Evolutionary conservation across 768 basidiomycete genomes (phyloP), one percentile per base, ranked within the genome.

Genomic region (Suillus placidus): DNA sequence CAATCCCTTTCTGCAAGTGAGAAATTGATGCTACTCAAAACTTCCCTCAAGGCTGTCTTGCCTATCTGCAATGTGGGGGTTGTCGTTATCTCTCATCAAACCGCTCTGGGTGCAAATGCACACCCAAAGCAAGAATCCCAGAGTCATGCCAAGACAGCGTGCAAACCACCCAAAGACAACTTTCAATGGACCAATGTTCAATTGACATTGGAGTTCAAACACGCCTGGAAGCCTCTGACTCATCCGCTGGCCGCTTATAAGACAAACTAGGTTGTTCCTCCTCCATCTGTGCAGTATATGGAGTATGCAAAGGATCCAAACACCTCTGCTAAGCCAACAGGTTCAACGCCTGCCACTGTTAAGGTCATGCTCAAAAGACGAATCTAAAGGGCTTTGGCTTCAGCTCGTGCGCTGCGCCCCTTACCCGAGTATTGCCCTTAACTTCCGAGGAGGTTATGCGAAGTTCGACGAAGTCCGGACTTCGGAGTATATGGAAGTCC

Each of bases 191-290:
- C 18, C 10, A 30, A 47, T 23, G 30, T 61, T 34, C 61, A 16
- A n/a, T 61, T 30, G 16, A 45, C 43, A 4, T 23, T 61, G 23
- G 61, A 61, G 47, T 35, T 62, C 10, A 51, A 62, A 34, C n/a
- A 12, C 32, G 0, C 34, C 2, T n/a, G 49, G 45, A 49, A 34
- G 20, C 18, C 0, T n/a, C 30, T 51, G 4, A 1, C 34, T 2
- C 45, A 16, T 35, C 61, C 54, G 6, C 34, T 45, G 13, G 6
- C 20, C 16, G 3, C 30, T 23, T 62, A 62, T 32, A 12, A 12
- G 43, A 43, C 20, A 3, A 8, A 43, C 20, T 43, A 43, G 3
- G 20, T 43, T 4, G 43, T 43, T 20, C 20, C 43, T 43, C 1
- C 43, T 43, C 43, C 43, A 14, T 43, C 43, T 43, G 43, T 3